Evolutionary conservation across 2,329 filamentous ascomycete genomes (phyloP), one percentile per base, ranked within the genome.

Genomic region (Alternaria ventricosa): DNA sequence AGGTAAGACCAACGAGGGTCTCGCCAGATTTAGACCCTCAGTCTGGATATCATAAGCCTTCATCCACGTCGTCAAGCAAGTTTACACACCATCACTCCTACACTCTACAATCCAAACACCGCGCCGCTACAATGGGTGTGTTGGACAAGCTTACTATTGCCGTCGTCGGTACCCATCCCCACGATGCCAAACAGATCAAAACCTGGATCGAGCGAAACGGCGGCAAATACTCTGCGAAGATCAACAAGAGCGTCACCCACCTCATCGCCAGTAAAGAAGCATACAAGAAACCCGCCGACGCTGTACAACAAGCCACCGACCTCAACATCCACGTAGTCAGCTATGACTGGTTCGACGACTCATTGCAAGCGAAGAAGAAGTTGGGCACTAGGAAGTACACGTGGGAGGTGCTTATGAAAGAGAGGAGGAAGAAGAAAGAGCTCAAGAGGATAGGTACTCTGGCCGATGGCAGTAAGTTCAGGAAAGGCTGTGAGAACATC

Each of bases 181-280:
- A 79, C 43, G 64, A 68, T 6, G 18, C 63, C 3, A 82, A 86
- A 1, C 86, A 91, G 45, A 84, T 96, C 36, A 84, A 84, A 36
- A 82, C 82, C 43, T 97, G 92, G 92, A 84, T 92, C 10, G 81
- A 82, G 5, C 74, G 82, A 5, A 87, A 91, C 61, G 88, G 87
- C 7, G 93, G 91, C 2, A 77, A 61, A 1, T 90, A 89, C 74
- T 79, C 82, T 0, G 75, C 82, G 1, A 80, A 83, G 0, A 79
- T 93, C 18, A 83, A 83, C 25, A 75, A 83, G 0, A 71, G 82
- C 0, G 87, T 90, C 10, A 97, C 93, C 0, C 93, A 97, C 78
- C 81, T 97, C 0, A 84, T 97, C 22, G 87, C 88, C 57, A 88
- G 87, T 0, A 82, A 86, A 54, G 84, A 88, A 33, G 86, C 89